Evolutionary conservation across 441 rosid genomes (phyloP).

Genomic region (Mallotus repandus): DNA sequence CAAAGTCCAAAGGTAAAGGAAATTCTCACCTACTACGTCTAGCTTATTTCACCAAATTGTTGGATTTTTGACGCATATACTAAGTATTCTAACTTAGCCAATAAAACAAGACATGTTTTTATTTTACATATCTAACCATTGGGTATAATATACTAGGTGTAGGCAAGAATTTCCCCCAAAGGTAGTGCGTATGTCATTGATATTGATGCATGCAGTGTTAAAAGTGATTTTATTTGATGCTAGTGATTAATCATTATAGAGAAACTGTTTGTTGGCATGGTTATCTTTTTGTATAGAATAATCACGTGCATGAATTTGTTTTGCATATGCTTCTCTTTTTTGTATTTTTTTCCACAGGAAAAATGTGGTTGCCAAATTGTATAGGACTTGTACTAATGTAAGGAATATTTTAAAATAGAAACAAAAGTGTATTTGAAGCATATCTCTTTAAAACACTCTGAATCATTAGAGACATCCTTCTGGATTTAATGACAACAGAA

Average conservation of each 20-base stretch:
- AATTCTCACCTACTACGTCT: no score
- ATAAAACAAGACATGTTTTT: no score
- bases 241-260: not conserved
- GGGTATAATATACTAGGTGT: no score
- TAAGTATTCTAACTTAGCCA: no score
- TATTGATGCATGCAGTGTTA: not conserved
- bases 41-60: no score
- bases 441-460: not conserved
- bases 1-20: not conserved
- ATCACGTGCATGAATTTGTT: not conserved
- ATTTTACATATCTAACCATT: no score
- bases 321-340: not conserved
- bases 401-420: not conserved
- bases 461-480: not conserved
- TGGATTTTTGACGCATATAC: no score
- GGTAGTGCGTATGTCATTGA: not conserved
- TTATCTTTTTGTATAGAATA: not conserved
- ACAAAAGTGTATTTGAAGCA: not conserved
- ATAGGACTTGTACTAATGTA: not conserved
- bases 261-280: not conserved
- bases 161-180: not conserved
- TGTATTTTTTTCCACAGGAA: no score
- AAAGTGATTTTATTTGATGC: not conserved
- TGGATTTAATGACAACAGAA: not conserved
- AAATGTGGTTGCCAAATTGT: not conserved